phyloP scores from a whole-genome alignment of 2,329 filamentous ascomycete genomes.

The Diaporthe sp. region DNA sequence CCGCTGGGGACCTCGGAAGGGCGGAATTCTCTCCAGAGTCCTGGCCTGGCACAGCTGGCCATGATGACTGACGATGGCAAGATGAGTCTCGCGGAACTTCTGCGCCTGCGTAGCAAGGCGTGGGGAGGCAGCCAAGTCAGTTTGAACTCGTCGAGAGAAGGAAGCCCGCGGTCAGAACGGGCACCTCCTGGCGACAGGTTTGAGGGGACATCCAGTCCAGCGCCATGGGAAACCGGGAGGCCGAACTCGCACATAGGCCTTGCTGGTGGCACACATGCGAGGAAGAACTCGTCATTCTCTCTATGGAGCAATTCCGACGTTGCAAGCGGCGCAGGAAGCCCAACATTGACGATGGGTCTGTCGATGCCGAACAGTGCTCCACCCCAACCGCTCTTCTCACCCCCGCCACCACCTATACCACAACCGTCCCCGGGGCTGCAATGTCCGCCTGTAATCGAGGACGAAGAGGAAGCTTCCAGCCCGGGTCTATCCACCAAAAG shows the following conservation, averaged over 20 bases:
- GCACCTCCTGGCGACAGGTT: constrained; percentile 53
- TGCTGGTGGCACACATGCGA: constrained; percentile 51
- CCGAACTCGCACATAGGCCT: constrained; percentile 43
- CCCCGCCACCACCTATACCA: constrained; percentile 44
- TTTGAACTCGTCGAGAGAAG: constrained; percentile 70
- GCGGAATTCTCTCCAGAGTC: constrained; percentile 73
- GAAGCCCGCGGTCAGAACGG: constrained; percentile 64
- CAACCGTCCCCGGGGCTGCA: constrained; percentile 46
- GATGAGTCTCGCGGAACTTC: constrained; percentile 80
- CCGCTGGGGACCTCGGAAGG: constrained; percentile 58
- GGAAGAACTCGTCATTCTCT: constrained; percentile 66
- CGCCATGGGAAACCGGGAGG: constrained; percentile 52
- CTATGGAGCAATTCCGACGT: constrained; percentile 63
- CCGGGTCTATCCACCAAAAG: constrained; percentile 48
- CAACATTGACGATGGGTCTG: constrained; percentile 62
- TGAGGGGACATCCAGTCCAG: constrained; percentile 58
- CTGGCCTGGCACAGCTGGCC: constrained; percentile 83
- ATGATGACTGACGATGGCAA: constrained; percentile 76
- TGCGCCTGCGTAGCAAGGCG: constrained; percentile 80
- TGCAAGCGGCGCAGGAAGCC: constrained; percentile 63
- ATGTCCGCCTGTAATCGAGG: constrained; percentile 58
- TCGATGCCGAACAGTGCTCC: constrained; percentile 38
- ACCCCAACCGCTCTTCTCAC: constrained; percentile 46
- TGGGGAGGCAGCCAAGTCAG: constrained; percentile 88
- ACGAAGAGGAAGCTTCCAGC: constrained; percentile 51